These are phyloP conservation scores for Lactarius vividus DNA, from an alignment of 768 basidiomycete genomes.

Conservation along the genomic window DNA sequence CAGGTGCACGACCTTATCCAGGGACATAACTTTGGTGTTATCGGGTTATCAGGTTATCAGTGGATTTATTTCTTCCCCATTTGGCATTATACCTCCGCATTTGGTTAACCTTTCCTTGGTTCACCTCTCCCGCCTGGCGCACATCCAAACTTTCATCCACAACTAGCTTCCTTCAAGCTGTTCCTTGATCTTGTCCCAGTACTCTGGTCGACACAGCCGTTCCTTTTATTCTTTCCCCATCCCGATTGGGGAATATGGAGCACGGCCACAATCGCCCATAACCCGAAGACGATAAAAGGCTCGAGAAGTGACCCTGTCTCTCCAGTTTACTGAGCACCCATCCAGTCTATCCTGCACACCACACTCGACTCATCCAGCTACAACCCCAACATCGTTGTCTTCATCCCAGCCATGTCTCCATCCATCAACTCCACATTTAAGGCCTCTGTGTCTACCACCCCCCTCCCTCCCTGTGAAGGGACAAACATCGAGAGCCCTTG, in stretches of 20 bases:
- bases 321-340: slow-evolving; percentile 16
- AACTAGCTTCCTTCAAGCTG: slow-evolving; percentile 15
- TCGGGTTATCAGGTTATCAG: slow-evolving; percentile 12
- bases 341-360: slow-evolving; percentile 5
- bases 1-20: slow-evolving; percentile 11
- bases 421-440: slow-evolving; percentile 26
- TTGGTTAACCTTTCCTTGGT: slow-evolving; percentile 21
- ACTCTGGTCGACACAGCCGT: slow-evolving; percentile 10
- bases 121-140: slow-evolving; percentile 16
- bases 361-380: background rate
- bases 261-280: slow-evolving; percentile 22
- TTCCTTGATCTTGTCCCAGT: slow-evolving; percentile 23
- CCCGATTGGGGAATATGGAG: slow-evolving; percentile 14
- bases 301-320: slow-evolving; percentile 6
- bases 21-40: slow-evolving; percentile 15
- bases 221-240: slow-evolving; percentile 8
- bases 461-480: slow-evolving; percentile 25
- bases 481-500: slow-evolving; percentile 33
- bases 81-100: slow-evolving; percentile 14
- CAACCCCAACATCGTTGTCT: slow-evolving; percentile 1
- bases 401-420: slow-evolving; percentile 19
- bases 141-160: slow-evolving; percentile 4
- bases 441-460: background rate
- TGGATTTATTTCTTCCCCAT: slow-evolving; percentile 12
- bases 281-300: slow-evolving; percentile 20